A percentile compares a stretch with the other conserved stretches of the same genome.
phyloP scores from a whole-genome alignment of 148 eudicot species.

The Rhododendron griersonianum region DNA sequence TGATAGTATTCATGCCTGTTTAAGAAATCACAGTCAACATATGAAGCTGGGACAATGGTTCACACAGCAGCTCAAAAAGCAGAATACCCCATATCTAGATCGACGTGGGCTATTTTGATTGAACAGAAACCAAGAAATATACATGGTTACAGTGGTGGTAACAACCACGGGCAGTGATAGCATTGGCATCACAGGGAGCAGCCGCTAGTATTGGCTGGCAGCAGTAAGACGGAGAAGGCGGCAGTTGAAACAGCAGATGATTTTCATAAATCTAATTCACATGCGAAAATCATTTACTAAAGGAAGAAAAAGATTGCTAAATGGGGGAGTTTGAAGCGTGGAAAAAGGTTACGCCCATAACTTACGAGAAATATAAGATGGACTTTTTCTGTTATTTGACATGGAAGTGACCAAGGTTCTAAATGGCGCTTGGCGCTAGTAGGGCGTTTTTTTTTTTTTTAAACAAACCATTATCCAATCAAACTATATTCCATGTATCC shows the following conservation, averaged over 20 bases:
- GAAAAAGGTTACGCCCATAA: background rate
- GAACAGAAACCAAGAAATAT: background rate
- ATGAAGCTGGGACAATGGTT: background rate
- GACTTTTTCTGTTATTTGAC: background rate
- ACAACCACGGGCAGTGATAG: background rate
- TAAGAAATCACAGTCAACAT: conserved; percentile 6
- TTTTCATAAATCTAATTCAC: background rate
- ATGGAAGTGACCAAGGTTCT: background rate
- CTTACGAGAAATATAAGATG: background rate
- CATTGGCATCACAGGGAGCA: background rate
- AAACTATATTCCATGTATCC: no score
- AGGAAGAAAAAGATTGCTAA: background rate
- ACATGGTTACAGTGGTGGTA: background rate
- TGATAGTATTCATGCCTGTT: conserved; percentile 20
- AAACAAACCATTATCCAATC: no score
- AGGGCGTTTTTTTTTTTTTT: no score
- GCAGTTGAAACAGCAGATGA: background rate
- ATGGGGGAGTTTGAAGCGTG: background rate
- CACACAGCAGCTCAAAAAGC: background rate
- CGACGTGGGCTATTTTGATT: background rate
- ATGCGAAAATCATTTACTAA: background rate
- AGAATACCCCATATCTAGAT: background rate
- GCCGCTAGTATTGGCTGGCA: background rate
- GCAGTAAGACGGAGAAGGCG: background rate
- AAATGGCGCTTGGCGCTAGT: no score